A percentile compares a stretch with the other conserved stretches of the same genome.
Evolutionary conservation across 1,284 basidiomycete genomes (phyloP).

Genomic region (Golubevia sp.): DNA sequence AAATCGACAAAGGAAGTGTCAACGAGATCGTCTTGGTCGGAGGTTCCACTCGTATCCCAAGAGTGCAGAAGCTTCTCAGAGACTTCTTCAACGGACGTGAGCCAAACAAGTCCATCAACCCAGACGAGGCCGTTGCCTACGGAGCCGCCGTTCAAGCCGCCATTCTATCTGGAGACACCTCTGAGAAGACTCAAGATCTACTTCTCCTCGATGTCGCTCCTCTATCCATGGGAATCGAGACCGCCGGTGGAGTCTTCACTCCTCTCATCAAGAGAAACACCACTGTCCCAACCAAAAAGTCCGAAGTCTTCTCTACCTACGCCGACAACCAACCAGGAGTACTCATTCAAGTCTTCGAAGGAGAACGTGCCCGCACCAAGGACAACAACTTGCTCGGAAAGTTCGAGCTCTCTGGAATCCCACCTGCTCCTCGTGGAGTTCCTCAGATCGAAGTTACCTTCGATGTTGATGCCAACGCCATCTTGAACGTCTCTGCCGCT

Average conservation of each 20-base stretch:
- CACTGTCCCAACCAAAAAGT: slow-evolving; percentile 98
- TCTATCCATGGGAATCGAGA: slow-evolving; percentile 94
- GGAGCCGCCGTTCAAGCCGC: slow-evolving; percentile 99
- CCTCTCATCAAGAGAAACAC: slow-evolving; percentile 98
- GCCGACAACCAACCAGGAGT: slow-evolving; percentile 99
- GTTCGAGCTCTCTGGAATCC: slow-evolving; percentile 97
- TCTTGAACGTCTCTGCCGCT: slow-evolving; percentile 91
- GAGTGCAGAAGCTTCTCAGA: slow-evolving; percentile 95
- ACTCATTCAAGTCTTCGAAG: slow-evolving; percentile 97
- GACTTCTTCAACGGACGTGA: slow-evolving; percentile 91
- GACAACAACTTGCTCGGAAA: slow-evolving; percentile 99
- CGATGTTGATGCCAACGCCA: slow-evolving; percentile 98
- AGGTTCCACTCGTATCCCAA: slow-evolving; percentile 97
- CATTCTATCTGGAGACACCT: slow-evolving; percentile 95
- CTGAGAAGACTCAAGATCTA: slow-evolving; percentile 95
- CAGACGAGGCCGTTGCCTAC: slow-evolving; percentile 98
- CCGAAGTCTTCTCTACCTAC: slow-evolving; percentile 98
- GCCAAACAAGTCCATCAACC: slow-evolving; percentile 79
- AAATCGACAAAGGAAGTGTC: slow-evolving; percentile 88
- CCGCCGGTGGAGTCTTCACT: slow-evolving; percentile 98
- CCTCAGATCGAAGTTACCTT: slow-evolving; percentile 98
- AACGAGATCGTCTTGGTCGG: slow-evolving; percentile 98
- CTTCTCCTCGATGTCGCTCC: slow-evolving; percentile 96
- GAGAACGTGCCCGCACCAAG: slow-evolving; percentile 98
- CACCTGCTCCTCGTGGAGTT: slow-evolving; percentile 96